phyloP scores from a whole-genome alignment of 2,329 filamentous ascomycete genomes.

The Seiridium unicorne region DNA sequence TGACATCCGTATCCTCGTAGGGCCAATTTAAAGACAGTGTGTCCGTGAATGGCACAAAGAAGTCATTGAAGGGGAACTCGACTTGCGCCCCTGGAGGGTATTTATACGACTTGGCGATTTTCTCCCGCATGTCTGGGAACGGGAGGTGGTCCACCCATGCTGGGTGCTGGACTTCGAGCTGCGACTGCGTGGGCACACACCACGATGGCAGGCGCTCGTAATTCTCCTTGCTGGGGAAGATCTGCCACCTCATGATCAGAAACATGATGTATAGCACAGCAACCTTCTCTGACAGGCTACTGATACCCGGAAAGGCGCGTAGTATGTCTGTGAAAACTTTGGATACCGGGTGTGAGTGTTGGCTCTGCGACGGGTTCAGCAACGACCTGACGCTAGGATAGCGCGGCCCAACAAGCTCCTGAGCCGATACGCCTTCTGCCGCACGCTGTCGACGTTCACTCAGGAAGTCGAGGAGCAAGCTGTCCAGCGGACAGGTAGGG shows the following conservation, averaged over 20 bases:
- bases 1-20: conserved; percentile 69
- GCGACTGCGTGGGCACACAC: conserved; percentile 63
- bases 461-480: conserved; percentile 77
- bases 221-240: conserved; percentile 75
- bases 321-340: conserved; percentile 85
- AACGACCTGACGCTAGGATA: conserved; percentile 80
- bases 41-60: conserved; percentile 79
- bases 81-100: conserved; percentile 25
- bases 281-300: conserved; percentile 76
- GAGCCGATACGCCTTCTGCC: conserved; percentile 60
- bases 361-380: conserved; percentile 65
- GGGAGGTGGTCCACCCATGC: conserved; percentile 82
- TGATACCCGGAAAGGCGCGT: conserved; percentile 77
- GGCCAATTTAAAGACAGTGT: conserved; percentile 82
- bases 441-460: conserved; percentile 65
- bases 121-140: conserved; percentile 74
- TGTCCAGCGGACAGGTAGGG: conserved; percentile 75
- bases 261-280: conserved; percentile 87
- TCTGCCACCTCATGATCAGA: conserved; percentile 80
- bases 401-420: conserved; percentile 70
- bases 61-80: conserved; percentile 70
- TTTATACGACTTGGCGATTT: conserved; percentile 14
- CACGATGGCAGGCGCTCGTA: conserved; percentile 76
- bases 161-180: conserved; percentile 68
- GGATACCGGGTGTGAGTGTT: conserved; percentile 72